Base-by-base conservation (phyloP, 768 basidiomycete species). In the Cyathus striatus region DNA sequence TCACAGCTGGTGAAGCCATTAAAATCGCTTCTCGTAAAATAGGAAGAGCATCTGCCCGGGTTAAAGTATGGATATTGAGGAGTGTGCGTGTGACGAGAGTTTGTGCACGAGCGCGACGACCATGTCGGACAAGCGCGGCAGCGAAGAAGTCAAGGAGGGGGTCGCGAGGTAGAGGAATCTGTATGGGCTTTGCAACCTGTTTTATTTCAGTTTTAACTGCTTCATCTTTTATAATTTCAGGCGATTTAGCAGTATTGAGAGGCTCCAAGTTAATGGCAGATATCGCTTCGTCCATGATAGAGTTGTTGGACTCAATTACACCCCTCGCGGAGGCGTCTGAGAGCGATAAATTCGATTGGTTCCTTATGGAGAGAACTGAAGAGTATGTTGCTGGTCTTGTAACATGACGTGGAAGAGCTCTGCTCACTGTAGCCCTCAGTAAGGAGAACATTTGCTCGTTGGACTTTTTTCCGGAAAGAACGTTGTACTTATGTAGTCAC, bases 11-110 rank as follows among this genome's bases (percentile, higher is more conserved):
- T 3, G 88, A 73, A 2, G 79, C 82, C 2, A 72, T 56, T 18
- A 75, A 55, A 40, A 96, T 65, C 0, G 92, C 93, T 54, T 81
- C 62, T 27, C 82, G 80, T 3, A 96, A 65, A 49, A 95, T 77
- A 14, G 88, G 88, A 24, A 91, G 67, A 0, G 92, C 86, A n/a
- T 83, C 79, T 5, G 80, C 76, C 42, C 82, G 74, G 13, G 90
- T 94, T 45, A 85, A 67, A 7, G 81, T 72, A 58, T 86, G 84
- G 30, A 94, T 76, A 54, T 82, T 70, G 14, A 80, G 60, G n/a
- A 91, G 78, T 50, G 77, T 82, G n/a, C 69, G 60, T 2, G 81
- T 73, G 34, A 81, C 72, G 32, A 67, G 65, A 23, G 71, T 73
- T 1, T 77, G 63, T 0, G 86, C 84, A 17, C 70, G 68, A 6